phyloP scores from a whole-genome alignment of 1,284 basidiomycete genomes.

The Cerrena zonata region DNA sequence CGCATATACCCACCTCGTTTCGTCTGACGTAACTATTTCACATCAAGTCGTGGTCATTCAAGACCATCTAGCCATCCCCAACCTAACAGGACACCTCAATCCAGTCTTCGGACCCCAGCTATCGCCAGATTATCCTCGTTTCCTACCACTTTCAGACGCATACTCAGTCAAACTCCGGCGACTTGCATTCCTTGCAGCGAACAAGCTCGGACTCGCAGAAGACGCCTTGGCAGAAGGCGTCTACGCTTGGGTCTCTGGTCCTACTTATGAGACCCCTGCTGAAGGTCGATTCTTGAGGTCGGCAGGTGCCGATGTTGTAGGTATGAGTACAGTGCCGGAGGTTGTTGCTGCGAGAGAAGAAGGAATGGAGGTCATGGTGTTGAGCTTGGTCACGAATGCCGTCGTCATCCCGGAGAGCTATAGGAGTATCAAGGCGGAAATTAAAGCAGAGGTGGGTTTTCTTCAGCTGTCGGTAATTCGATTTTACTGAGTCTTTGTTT shows the following conservation, averaged over 20 bases:
- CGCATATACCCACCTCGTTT: neutral
- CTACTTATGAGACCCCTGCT: conserved; percentile 79
- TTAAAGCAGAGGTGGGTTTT: conserved; percentile 59
- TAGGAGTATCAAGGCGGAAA: conserved; percentile 65
- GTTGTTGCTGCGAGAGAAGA: conserved; percentile 77
- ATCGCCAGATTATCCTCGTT: conserved; percentile 55
- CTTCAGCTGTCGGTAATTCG: conserved; percentile 7
- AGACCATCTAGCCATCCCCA: conserved; percentile 78
- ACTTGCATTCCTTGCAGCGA: conserved; percentile 62
- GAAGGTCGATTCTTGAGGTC: conserved; percentile 69
- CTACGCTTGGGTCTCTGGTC: conserved; percentile 82
- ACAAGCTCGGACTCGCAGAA: conserved; percentile 42
- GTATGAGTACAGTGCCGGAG: conserved; percentile 88
- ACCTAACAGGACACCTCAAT: conserved; percentile 65
- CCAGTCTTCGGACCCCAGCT: conserved; percentile 67
- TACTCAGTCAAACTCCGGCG: conserved; percentile 68
- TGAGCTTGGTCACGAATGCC: conserved; percentile 78
- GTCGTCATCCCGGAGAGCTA: conserved; percentile 72
- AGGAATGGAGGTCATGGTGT: conserved; percentile 65
- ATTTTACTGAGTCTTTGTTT: conserved; percentile 6
- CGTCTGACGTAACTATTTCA: neutral
- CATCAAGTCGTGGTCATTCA: conserved; percentile 71
- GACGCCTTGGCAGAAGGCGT: conserved; percentile 65
- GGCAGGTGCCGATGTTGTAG: conserved; percentile 78
- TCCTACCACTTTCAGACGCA: conserved; percentile 74